Percentiles rank a stretch among this genome's conserved stretches.
These are phyloP conservation scores for Ascochyta koolunga DNA, from an alignment of 2,329 filamentous ascomycete genomes.

Conservation along the genomic window DNA sequence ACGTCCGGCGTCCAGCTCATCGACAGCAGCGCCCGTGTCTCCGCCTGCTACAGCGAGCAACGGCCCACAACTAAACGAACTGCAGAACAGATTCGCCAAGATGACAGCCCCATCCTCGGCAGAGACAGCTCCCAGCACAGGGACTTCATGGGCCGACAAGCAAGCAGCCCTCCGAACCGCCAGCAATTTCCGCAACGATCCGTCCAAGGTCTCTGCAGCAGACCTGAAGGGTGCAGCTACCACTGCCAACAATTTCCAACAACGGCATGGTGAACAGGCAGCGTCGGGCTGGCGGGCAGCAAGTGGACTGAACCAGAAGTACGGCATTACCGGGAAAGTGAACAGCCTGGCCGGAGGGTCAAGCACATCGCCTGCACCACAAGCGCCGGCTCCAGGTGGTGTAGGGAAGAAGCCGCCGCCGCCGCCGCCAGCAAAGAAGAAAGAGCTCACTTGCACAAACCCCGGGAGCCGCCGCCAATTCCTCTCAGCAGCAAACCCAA, in stretches of 20 bases:
- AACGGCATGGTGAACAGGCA: slow-evolving; percentile 72
- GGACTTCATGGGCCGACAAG: slow-evolving; percentile 68
- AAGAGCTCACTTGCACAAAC: slow-evolving; percentile 49
- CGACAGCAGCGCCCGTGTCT: slow-evolving; percentile 28
- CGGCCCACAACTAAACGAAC: slow-evolving; percentile 63
- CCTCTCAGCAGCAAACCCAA: slow-evolving; percentile 64
- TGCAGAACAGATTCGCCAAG: slow-evolving; percentile 69
- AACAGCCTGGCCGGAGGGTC: slow-evolving; percentile 48
- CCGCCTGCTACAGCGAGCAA: slow-evolving; percentile 24
- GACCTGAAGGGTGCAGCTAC: slow-evolving; percentile 65
- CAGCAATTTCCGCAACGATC: slow-evolving; percentile 64
- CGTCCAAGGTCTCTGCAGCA: slow-evolving; percentile 64
- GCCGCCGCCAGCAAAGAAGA: slow-evolving; percentile 61
- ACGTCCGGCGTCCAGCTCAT: slow-evolving; percentile 33
- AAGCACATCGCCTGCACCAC: slow-evolving; percentile 29
- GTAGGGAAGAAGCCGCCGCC: slow-evolving; percentile 63
- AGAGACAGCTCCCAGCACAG: slow-evolving; percentile 48
- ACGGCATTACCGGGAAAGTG: slow-evolving; percentile 59
- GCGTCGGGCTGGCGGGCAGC: slow-evolving; percentile 64
- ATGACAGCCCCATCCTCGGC: slow-evolving; percentile 45
- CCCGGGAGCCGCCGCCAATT: slow-evolving; percentile 59
- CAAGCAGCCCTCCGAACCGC: slow-evolving; percentile 67
- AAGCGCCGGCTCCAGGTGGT: slow-evolving; percentile 38
- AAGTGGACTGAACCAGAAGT: slow-evolving; percentile 65
- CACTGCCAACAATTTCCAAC: slow-evolving; percentile 71